These are phyloP conservation scores for Globisporangium perplexum DNA, from an alignment of 352 stramenopile species.

Conservation along the genomic window DNA sequence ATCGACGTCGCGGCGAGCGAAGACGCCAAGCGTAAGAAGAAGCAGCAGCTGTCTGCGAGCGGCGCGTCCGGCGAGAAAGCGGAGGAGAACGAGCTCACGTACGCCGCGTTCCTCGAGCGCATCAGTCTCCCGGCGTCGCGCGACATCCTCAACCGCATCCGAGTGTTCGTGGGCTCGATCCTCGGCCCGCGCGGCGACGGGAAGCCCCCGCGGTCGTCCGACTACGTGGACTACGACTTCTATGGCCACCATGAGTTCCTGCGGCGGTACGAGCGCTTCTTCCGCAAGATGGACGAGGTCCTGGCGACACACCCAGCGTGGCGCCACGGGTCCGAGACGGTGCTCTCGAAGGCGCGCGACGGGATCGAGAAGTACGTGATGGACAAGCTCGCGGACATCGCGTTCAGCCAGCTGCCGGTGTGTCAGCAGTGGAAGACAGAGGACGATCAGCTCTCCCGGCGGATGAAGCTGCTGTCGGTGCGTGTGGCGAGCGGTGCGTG, in stretches of 20 bases:
- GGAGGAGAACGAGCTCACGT: slow-evolving; percentile 50
- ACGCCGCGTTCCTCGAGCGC: slow-evolving; percentile 71
- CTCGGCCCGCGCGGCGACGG: slow-evolving; percentile 72
- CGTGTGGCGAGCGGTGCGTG: slow-evolving; percentile 2
- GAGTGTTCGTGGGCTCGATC: slow-evolving; percentile 72
- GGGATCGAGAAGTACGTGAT: slow-evolving; percentile 91
- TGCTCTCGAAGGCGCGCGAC: slow-evolving; percentile 61
- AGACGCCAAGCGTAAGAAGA: slow-evolving; percentile 24
- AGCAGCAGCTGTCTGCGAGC: slow-evolving; percentile 22
- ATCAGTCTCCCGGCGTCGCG: slow-evolving; percentile 65
- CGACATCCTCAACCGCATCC: slow-evolving; percentile 69
- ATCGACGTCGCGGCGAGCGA: slow-evolving; percentile 27
- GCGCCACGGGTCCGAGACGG: slow-evolving; percentile 57
- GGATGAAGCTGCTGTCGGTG: slow-evolving; percentile 84
- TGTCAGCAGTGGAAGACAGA: slow-evolving; percentile 68
- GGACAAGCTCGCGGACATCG: slow-evolving; percentile 81
- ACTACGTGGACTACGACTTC: slow-evolving; percentile 81
- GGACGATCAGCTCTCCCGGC: slow-evolving; percentile 57
- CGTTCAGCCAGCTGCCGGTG: slow-evolving; percentile 63
- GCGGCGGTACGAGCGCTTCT: slow-evolving; percentile 64
- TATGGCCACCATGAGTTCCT: slow-evolving; percentile 69
- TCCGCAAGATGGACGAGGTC: slow-evolving; percentile 62
- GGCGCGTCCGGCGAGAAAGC: slow-evolving; percentile 16
- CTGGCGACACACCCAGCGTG: slow-evolving; percentile 52
- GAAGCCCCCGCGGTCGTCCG: slow-evolving; percentile 46